Percentiles rank a stretch among this genome's conserved stretches.
Conservation (phyloP, 1,284 basidiomycete species). For the Coriolopsis trogii region DNA sequence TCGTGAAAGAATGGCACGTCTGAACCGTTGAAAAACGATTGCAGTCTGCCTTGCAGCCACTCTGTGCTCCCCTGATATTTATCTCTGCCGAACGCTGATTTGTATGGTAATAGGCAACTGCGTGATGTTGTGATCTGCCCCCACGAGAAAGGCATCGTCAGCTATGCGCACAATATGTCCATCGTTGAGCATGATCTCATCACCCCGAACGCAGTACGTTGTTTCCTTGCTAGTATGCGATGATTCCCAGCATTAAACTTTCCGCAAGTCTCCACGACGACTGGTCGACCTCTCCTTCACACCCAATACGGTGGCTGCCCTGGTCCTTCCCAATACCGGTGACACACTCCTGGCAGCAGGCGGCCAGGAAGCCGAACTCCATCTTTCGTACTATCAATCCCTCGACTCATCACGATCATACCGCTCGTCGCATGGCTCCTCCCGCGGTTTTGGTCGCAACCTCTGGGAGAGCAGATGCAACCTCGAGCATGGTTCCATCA, state of each 20-base stretch:
- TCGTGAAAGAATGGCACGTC: no score
- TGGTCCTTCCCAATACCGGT: slow-evolving; percentile 54
- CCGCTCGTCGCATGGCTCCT: slow-evolving; percentile 18
- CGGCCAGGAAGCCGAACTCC: slow-evolving; percentile 81
- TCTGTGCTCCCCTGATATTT: not conserved
- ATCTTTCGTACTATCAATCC: slow-evolving; percentile 59
- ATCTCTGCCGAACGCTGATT: not conserved
- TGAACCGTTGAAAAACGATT: no score
- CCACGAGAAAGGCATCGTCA: slow-evolving; percentile 64
- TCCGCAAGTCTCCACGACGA: slow-evolving; percentile 47
- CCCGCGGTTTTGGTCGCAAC: slow-evolving; percentile 32
- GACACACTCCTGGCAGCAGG: slow-evolving; percentile 78
- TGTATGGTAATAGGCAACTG: slow-evolving; percentile 54
- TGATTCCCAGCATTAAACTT: no score
- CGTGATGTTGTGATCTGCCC: slow-evolving; percentile 79
- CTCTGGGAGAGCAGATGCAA: slow-evolving; percentile 62
- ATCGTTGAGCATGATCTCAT: slow-evolving; percentile 71
- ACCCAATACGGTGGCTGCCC: slow-evolving; percentile 71
- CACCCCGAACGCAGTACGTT: slow-evolving; percentile 53
- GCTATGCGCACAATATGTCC: slow-evolving; percentile 59
- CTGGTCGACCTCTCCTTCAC: slow-evolving; percentile 61
- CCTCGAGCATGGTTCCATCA: slow-evolving; percentile 70
- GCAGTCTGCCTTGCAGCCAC: not conserved
- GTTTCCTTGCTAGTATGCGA: no score
- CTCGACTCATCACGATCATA: slow-evolving; percentile 25